Evolutionary conservation across 163 green algal species (phyloP).

Genomic region (Scenedesmus sp.): DNA sequence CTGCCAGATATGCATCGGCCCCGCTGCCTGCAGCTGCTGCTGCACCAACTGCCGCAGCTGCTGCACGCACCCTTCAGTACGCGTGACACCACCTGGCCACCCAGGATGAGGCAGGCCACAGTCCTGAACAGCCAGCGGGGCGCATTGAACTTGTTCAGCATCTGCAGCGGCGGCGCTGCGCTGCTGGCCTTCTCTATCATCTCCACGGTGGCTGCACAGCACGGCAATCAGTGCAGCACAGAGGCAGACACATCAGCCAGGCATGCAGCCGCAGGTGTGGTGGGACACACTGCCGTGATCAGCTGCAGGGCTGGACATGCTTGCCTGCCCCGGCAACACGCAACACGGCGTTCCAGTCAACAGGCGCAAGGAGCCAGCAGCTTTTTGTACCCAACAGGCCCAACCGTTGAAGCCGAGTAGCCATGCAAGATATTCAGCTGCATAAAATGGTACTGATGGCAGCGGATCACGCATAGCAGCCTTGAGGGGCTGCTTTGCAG

Average conservation of each 20-base stretch:
- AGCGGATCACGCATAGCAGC: not conserved
- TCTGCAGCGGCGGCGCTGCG: constrained; percentile 48
- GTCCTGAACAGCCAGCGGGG: constrained; percentile 89
- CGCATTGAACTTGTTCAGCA: constrained; percentile 65
- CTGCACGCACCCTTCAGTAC: constrained; percentile 80
- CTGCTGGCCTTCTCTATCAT: constrained; percentile 47
- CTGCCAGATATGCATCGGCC: not conserved
- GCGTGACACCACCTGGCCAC: constrained; percentile 86
- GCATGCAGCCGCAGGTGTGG: not conserved
- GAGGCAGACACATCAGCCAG: not conserved
- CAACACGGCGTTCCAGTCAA: too few species aligned
- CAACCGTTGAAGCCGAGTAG: not conserved
- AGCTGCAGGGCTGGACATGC: not conserved
- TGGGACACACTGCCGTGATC: not conserved
- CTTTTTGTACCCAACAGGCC: not conserved
- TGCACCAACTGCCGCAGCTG: not conserved
- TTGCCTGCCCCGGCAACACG: not conserved
- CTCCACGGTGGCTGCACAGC: constrained; percentile 49
- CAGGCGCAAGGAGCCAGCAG: not conserved
- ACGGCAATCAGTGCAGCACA: not conserved
- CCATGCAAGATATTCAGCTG: not conserved
- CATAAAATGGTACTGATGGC: not conserved
- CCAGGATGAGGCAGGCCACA: constrained; percentile 86
- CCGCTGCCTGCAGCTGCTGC: not conserved
- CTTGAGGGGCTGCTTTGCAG: not conserved